Evolutionary conservation across 495 filamentous ascomycete genomes (phyloP).

Genomic region (Daldinia bambusicola): DNA sequence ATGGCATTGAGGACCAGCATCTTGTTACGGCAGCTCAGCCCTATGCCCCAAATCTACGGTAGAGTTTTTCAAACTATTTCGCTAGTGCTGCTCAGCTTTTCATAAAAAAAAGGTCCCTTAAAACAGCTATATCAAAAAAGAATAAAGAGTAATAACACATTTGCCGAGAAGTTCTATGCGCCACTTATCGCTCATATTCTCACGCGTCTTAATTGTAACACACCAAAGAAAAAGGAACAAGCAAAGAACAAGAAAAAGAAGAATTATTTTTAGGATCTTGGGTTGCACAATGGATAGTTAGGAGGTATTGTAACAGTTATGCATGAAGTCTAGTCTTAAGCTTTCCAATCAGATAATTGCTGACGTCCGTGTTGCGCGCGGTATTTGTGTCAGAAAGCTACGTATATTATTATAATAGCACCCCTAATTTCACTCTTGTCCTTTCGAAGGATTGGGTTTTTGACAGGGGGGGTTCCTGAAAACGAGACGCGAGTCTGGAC

Average conservation of each 20-base stretch:
- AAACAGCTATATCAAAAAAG: slow-evolving; percentile 5
- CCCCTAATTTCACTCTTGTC: not conserved
- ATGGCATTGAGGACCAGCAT: slow-evolving; percentile 18
- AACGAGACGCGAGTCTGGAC: slow-evolving; percentile 24
- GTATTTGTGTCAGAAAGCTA: slow-evolving; percentile 18
- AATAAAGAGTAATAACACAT: not conserved
- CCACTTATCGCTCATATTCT: not conserved
- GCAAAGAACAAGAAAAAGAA: not conserved
- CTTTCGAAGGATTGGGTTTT: slow-evolving; percentile 17
- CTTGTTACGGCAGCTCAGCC: slow-evolving; percentile 32
- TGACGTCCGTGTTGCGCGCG: slow-evolving; percentile 24
- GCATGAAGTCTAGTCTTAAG: slow-evolving; percentile 19
- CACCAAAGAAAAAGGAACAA: not conserved
- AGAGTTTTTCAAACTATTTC: slow-evolving; percentile 17
- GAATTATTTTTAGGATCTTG: slow-evolving; percentile 38
- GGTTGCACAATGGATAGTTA: slow-evolving; percentile 9
- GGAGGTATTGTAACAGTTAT: slow-evolving; percentile 17
- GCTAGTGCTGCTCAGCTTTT: slow-evolving; percentile 19
- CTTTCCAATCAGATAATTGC: slow-evolving; percentile 24
- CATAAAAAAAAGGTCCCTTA: not conserved
- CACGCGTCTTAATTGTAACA: not conserved
- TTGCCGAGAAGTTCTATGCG: not conserved
- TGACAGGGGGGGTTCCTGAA: slow-evolving; percentile 4
- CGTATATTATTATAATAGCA: slow-evolving; percentile 5
- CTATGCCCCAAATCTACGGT: slow-evolving; percentile 37